Conservation (phyloP, 148 eudicot genomes). For the Chenopodium formosanum region DNA sequence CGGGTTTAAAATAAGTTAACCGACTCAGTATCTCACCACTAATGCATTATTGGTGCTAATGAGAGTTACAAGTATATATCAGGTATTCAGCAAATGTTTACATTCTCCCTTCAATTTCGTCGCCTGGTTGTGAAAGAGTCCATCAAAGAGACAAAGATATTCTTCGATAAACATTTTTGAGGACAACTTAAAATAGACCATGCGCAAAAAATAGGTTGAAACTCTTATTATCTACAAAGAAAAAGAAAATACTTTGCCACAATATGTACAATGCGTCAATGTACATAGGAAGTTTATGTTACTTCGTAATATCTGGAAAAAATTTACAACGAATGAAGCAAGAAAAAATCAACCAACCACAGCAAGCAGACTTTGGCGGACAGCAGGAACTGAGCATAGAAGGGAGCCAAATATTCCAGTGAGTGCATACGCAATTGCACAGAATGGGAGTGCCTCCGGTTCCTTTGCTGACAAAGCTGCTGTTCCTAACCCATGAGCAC, state of each 20-base stretch:
- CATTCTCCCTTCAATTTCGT: not conserved
- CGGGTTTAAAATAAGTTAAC: no score
- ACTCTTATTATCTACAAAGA: not conserved
- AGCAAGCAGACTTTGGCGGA: slow-evolving; percentile 84
- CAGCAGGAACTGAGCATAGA: slow-evolving; percentile 77
- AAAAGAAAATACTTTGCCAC: not conserved
- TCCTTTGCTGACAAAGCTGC: slow-evolving; percentile 98
- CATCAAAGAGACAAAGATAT: not conserved
- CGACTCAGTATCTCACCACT: not conserved
- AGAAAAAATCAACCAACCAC: slow-evolving; percentile 53
- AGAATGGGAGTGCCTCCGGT: slow-evolving; percentile 98
- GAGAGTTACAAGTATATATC: no score
- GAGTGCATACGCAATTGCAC: slow-evolving; percentile 94
- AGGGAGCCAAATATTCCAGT: slow-evolving; percentile 92
- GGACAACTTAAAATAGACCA: not conserved
- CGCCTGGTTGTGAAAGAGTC: not conserved
- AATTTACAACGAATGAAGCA: not conserved
- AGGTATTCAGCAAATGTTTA: not conserved
- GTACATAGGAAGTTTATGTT: not conserved
- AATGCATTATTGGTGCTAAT: not conserved
- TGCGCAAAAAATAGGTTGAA: no score
- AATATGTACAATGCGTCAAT: not conserved
- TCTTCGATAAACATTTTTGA: not conserved
- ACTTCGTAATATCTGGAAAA: not conserved
- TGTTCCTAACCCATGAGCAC: slow-evolving; percentile 98